These are phyloP conservation scores for Geosmithia putterillii DNA, from an alignment of 2,329 filamentous ascomycete species.

Conservation along the genomic window DNA sequence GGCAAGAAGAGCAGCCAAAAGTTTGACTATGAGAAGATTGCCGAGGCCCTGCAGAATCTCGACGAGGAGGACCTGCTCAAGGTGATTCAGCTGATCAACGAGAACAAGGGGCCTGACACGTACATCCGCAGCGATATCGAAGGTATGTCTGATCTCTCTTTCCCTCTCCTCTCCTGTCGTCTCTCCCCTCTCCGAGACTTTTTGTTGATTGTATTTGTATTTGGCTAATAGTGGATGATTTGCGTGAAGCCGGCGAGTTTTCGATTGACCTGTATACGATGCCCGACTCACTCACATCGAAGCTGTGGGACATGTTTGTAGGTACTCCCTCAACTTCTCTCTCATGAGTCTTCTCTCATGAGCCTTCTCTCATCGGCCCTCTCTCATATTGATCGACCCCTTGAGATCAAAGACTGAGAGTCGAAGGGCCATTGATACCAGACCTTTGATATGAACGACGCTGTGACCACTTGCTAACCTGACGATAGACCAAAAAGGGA, in stretches of 20 bases:
- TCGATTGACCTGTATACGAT: slow-evolving; percentile 98
- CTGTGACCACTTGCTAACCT: too few species aligned
- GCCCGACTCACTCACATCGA: slow-evolving; percentile 76
- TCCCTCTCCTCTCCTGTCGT: slow-evolving; percentile 7
- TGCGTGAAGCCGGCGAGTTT: slow-evolving; percentile 71
- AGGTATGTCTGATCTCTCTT: slow-evolving; percentile 42
- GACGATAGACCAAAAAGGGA: background rate
- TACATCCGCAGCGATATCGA: slow-evolving; percentile 97
- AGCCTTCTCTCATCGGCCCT: too few species aligned
- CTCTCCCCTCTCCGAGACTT: background rate
- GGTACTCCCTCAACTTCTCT: slow-evolving; percentile 8
- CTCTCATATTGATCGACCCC: too few species aligned
- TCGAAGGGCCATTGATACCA: background rate
- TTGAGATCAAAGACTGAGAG: too few species aligned
- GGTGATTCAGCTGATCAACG: slow-evolving; percentile 95
- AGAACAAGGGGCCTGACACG: slow-evolving; percentile 87
- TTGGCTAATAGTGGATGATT: slow-evolving; percentile 22
- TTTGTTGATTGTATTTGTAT: slow-evolving; percentile 1
- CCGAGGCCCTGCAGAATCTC: slow-evolving; percentile 79
- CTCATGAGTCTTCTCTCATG: background rate
- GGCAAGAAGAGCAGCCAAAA: slow-evolving; percentile 67
- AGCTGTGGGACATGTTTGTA: slow-evolving; percentile 82
- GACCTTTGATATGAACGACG: too few species aligned
- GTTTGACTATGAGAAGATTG: slow-evolving; percentile 89
- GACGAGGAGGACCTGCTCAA: slow-evolving; percentile 87